These are phyloP conservation scores for Daldinia loculata DNA, from an alignment of 495 filamentous ascomycete species.

Conservation along the genomic window DNA sequence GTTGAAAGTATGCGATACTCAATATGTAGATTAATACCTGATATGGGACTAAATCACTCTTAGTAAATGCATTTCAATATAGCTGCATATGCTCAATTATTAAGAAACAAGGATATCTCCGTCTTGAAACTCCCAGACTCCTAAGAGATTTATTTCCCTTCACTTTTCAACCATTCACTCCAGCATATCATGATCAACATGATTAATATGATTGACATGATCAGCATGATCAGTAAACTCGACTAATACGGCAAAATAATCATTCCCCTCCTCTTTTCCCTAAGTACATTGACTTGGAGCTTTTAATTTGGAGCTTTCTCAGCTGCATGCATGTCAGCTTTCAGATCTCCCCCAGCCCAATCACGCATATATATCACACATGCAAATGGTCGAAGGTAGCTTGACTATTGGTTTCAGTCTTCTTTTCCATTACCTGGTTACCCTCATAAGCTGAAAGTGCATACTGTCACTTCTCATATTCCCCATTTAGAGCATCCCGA, in stretches of 20 bases:
- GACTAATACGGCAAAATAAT: too few relatives aligned
- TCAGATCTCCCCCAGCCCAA: slow-evolving; percentile 12
- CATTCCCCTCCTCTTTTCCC: neutral
- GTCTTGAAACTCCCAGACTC: slow-evolving; percentile 28
- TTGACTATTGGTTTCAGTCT: neutral
- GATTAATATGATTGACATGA: too few relatives aligned
- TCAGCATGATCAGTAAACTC: neutral
- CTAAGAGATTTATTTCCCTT: neutral
- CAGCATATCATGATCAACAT: neutral
- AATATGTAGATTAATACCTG: too few relatives aligned
- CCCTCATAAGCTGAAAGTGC: slow-evolving; percentile 1
- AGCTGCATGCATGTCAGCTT: slow-evolving; percentile 13
- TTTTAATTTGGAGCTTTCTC: neutral
- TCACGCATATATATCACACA: slow-evolving; percentile 3
- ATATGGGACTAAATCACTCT: neutral
- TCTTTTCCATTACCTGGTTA: slow-evolving; percentile 3
- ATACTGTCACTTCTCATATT: slow-evolving; percentile 15
- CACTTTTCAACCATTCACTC: neutral
- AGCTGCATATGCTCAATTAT: slow-evolving; percentile 9
- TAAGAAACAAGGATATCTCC: slow-evolving; percentile 8
- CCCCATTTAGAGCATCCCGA: neutral
- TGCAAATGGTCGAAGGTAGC: neutral
- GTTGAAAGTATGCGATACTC: neutral
- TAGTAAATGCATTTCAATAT: neutral
- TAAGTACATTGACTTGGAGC: neutral